Evolutionary conservation across 2,329 filamentous ascomycete species (phyloP).

Genomic region (Hirsutella rhossiliensis): DNA sequence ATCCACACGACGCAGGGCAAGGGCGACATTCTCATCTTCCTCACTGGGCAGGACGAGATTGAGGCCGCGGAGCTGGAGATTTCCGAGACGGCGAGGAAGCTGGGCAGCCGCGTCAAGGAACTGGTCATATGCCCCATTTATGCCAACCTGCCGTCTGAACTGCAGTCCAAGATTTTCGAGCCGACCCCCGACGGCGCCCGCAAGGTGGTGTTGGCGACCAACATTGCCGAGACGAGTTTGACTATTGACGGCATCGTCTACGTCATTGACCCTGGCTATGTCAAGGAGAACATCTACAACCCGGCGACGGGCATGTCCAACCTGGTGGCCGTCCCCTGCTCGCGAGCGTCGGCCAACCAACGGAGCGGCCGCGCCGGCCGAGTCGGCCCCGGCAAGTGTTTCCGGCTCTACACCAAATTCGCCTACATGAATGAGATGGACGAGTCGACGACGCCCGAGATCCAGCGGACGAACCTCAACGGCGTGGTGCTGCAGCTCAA

Average conservation of each 20-base stretch:
- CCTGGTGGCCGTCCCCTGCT: conserved; percentile 81
- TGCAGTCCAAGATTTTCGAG: conserved; percentile 90
- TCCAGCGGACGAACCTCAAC: conserved; percentile 81
- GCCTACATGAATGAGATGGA: conserved; percentile 93
- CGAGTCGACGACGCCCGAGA: conserved; percentile 83
- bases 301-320: conserved; percentile 87
- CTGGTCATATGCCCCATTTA: conserved; percentile 91
- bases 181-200: conserved; percentile 74
- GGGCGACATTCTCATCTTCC: conserved; percentile 87
- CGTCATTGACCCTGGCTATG: conserved; percentile 89
- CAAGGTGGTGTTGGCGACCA: conserved; percentile 89
- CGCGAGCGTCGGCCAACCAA: conserved; percentile 84
- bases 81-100: conserved; percentile 72
- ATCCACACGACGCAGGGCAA: conserved; percentile 78
- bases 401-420: conserved; percentile 86
- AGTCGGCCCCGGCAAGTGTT: conserved; percentile 85
- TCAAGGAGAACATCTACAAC: conserved; percentile 92
- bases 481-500: conserved; percentile 77
- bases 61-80: conserved; percentile 77
- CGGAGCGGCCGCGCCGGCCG: conserved; percentile 85
- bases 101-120: conserved; percentile 75
- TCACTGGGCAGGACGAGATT: conserved; percentile 95
- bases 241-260: conserved; percentile 96
- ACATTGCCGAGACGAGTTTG: conserved; percentile 91
- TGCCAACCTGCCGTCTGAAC: conserved; percentile 78